These are phyloP conservation scores for Yamadazyma phyllophila DNA, from an alignment of 805 yeast species.

Conservation along the genomic window DNA sequence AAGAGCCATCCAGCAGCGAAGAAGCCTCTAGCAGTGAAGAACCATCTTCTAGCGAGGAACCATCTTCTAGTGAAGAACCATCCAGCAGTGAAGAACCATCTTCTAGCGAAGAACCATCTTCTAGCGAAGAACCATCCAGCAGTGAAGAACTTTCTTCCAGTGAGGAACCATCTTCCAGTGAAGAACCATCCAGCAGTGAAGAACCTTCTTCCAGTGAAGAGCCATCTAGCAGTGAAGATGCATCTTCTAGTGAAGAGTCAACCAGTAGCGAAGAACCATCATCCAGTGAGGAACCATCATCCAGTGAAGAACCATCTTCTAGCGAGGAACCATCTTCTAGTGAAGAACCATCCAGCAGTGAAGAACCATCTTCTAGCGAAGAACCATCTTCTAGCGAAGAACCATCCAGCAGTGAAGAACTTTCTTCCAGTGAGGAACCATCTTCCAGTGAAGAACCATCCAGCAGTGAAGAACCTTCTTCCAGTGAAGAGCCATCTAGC, in stretches of 20 bases:
- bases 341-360: too few species aligned
- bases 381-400: too few species aligned
- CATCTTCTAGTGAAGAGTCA: slow-evolving; percentile 1
- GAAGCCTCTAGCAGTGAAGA: slow-evolving; percentile 1
- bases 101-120: slow-evolving; percentile 3
- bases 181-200: slow-evolving; percentile 1
- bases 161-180: slow-evolving; percentile 2
- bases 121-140: slow-evolving; percentile 1
- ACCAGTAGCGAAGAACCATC: slow-evolving; percentile 5
- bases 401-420: too few species aligned
- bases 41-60: slow-evolving; percentile 7
- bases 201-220: slow-evolving; percentile 9
- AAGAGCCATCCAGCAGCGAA: slow-evolving; percentile 7
- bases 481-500: too few species aligned
- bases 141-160: slow-evolving; percentile 4
- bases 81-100: slow-evolving; percentile 7
- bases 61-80: slow-evolving; percentile 7
- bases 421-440: too few species aligned
- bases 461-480: too few species aligned
- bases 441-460: too few species aligned
- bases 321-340: too few species aligned
- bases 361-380: too few species aligned
- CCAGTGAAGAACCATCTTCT: too few species aligned
- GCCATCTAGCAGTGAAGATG: slow-evolving; percentile 2
- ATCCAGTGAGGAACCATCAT: slow-evolving; percentile 2